phyloP scores from a whole-genome alignment of 2,329 filamentous ascomycete genomes.

The Herpotrichia juniperi region DNA sequence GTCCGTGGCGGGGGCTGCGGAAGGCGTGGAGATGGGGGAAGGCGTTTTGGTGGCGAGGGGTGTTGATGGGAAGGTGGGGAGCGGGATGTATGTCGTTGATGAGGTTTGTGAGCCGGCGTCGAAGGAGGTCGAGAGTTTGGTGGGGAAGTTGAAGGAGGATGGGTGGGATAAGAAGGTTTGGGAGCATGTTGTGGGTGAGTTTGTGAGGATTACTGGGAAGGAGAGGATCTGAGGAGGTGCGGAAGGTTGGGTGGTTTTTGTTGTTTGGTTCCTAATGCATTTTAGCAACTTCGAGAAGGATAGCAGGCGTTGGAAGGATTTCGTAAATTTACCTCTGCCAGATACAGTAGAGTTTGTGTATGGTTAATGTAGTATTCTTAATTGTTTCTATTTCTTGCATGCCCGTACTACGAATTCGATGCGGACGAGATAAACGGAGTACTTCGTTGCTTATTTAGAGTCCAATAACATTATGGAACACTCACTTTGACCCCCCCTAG shows the following conservation, averaged over 20 bases:
- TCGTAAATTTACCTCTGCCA: too few species aligned
- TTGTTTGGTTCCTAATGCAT: too few species aligned
- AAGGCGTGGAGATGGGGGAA: constrained; percentile 19
- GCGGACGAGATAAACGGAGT: too few species aligned
- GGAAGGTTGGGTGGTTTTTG: not conserved
- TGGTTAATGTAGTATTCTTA: too few species aligned
- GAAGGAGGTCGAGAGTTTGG: constrained; percentile 27
- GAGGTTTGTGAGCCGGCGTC: constrained; percentile 30
- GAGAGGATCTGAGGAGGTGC: constrained; percentile 2
- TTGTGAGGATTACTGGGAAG: constrained; percentile 17
- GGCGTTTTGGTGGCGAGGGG: constrained; percentile 22
- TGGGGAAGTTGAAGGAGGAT: constrained; percentile 36
- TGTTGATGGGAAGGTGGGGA: constrained; percentile 33
- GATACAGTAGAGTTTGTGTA: too few species aligned
- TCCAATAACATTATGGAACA: too few species aligned
- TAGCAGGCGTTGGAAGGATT: too few species aligned
- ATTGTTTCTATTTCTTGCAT: too few species aligned
- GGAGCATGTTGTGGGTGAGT: constrained; percentile 22
- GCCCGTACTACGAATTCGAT: too few species aligned
- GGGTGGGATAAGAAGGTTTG: constrained; percentile 40
- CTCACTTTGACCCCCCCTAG: too few species aligned
- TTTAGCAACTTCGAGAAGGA: too few species aligned
- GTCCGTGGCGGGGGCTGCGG: constrained; percentile 14
- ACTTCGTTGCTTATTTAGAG: too few species aligned
- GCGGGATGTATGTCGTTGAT: constrained; percentile 42